Evolutionary conservation across 768 basidiomycete species (phyloP), one percentile per base, ranked within the genome.

Genomic region (Tricholoma terreum): DNA sequence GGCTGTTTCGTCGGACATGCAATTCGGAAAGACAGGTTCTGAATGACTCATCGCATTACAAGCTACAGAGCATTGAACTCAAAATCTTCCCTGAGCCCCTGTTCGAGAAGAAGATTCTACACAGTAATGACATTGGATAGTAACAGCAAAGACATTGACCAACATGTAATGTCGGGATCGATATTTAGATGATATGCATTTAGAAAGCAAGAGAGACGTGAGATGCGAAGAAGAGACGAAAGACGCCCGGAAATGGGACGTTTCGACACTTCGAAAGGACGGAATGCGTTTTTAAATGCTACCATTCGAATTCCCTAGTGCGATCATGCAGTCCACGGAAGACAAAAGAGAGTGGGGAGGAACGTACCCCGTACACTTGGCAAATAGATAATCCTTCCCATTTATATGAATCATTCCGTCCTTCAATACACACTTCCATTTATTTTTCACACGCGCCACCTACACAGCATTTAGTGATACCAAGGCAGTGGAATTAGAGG

Each of bases 361-460:
- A 24, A 74, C 86, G 69, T 68, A 98, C 96, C 96, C 96, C 6
- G 86, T 94, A 74, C 96, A 98, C 72, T 97, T 96, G 53, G 91
- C 84, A 68, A 99, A 99, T 14, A 99, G 82, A 75, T 98, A 99
- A 67, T 99, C 97, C 66, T 91, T 93, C 30, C 96, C 96, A 62
- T 97, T 97, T 63, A 97, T 84, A 64, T 94, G 92, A 61, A 98
- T 91, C 87, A 98, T 93, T 3, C 97, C 97, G 62, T 98, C 97
- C 74, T 97, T 97, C 52, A 99, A 81, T 21, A 92, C 86, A 58
- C 94, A 95, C 79, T 98, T 99, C 97, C 97, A 99, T 77, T 98
- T 99, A 77, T 97, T 98, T 77, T 98, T 99, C 22, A 98, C 96
- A n/a, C 97, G 83, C 43, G 95, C 94, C 34, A 98, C 96, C 95